A percentile compares a stretch with the other conserved stretches of the same genome.
These are phyloP conservation scores for Cutaneotrichosporon cyanovorans DNA, from an alignment of 1,284 basidiomycete species.

Conservation along the genomic window DNA sequence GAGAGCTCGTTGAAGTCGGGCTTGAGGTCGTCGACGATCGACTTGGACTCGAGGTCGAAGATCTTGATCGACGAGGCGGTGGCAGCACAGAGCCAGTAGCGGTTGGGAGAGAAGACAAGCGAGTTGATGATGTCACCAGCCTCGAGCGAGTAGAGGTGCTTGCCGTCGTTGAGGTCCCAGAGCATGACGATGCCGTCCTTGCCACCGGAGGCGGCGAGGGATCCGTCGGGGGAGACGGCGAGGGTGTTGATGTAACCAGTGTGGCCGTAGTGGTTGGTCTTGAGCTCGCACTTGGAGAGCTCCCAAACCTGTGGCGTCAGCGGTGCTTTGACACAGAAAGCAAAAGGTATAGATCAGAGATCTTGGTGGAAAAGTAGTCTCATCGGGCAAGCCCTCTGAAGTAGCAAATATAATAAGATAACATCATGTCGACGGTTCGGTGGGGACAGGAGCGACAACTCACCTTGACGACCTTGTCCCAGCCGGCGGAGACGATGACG, in stretches of 20 bases:
- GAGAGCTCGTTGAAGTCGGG: slow-evolving; percentile 73
- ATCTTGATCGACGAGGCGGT: slow-evolving; percentile 98
- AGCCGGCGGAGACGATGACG: slow-evolving; percentile 97
- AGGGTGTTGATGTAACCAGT: slow-evolving; percentile 99
- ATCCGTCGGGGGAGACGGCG: slow-evolving; percentile 98
- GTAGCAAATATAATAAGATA: slow-evolving; percentile 70
- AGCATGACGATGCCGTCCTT: slow-evolving; percentile 99
- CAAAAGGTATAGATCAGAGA: slow-evolving; percentile 53
- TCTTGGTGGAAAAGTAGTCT: slow-evolving; percentile 68
- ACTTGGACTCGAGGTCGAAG: slow-evolving; percentile 98
- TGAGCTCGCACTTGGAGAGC: slow-evolving; percentile 98
- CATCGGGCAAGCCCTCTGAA: slow-evolving; percentile 68
- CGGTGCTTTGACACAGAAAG: slow-evolving; percentile 5
- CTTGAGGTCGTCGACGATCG: slow-evolving; percentile 92
- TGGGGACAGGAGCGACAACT: slow-evolving; percentile 38
- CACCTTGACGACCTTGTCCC: slow-evolving; percentile 99
- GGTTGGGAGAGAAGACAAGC: slow-evolving; percentile 98
- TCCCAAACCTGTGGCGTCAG: slow-evolving; percentile 80
- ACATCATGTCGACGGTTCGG: slow-evolving; percentile 48
- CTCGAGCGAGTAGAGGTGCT: slow-evolving; percentile 99
- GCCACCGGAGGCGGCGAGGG: slow-evolving; percentile 96
- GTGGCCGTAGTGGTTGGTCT: slow-evolving; percentile 99
- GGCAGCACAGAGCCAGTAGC: slow-evolving; percentile 99
- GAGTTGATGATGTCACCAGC: slow-evolving; percentile 98
- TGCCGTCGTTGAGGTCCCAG: slow-evolving; percentile 99